Percentiles rank a stretch among this genome's conserved stretches.
Evolutionary conservation across 2,329 filamentous ascomycete species (phyloP).

Genomic region (Fusarium denticulatum): DNA sequence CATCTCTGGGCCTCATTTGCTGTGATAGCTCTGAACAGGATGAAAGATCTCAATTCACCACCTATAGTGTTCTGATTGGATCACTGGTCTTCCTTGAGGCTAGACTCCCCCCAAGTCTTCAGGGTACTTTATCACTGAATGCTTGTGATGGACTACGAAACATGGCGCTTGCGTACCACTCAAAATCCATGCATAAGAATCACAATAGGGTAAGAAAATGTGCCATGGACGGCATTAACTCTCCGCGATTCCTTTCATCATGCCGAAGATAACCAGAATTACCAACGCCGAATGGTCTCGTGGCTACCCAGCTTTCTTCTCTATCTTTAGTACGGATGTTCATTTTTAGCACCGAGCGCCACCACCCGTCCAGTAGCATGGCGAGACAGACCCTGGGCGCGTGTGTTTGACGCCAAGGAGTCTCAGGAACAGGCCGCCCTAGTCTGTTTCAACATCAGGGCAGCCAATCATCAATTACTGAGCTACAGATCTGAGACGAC

Average conservation of each 20-base stretch:
- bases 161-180: slow-evolving; percentile 7
- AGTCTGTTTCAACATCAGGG: slow-evolving; percentile 44
- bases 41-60: not conserved
- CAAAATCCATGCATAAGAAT: not conserved
- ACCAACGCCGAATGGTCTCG: not conserved
- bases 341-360: slow-evolving; percentile 41
- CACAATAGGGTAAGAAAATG: not conserved
- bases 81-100: not conserved
- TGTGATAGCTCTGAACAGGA: not conserved
- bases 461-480: slow-evolving; percentile 28
- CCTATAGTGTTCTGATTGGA: not conserved
- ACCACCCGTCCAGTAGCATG: slow-evolving; percentile 15
- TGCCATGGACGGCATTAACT: slow-evolving; percentile 2
- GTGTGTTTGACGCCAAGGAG: slow-evolving; percentile 21
- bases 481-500: slow-evolving; percentile 32
- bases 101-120: not conserved
- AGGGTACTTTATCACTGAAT: not conserved
- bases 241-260: not conserved
- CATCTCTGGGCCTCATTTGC: not conserved
- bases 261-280: not conserved
- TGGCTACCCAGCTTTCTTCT: not conserved
- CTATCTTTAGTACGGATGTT: slow-evolving; percentile 6
- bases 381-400: not conserved
- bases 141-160: not conserved
- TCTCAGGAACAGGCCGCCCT: slow-evolving; percentile 34